Base-by-base conservation (phyloP, 2,329 filamentous ascomycete genomes). In the Penicillium sp. region DNA sequence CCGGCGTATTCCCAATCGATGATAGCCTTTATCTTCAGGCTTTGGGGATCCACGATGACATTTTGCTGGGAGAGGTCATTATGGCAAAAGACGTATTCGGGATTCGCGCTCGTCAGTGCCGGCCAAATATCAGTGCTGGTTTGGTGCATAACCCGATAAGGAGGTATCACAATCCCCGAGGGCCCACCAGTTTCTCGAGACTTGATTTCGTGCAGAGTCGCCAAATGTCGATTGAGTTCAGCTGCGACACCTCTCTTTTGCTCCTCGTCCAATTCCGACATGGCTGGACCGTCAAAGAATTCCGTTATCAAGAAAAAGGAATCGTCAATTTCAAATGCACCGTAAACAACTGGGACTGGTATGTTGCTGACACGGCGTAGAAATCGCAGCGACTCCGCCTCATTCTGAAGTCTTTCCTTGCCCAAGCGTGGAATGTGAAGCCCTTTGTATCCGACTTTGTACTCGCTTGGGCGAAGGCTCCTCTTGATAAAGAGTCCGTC, bases 1-100 rank as follows among this genome's bases (percentile, higher is more conserved):
- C 70, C 73, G 10, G 67, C 67, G 55, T 71, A 73, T 52, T 77
- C 73, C 73, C 72, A 76, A 46, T 75, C 73, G 16, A 76, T 64
- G 34, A 75, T 72, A 8, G 67, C 72, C 1, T 47, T 55, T 10
- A 76, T 70, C 41, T 71, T 68, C 38, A 73, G 53, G 5, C 67
- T 68, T 1, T 65, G 46, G 14, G 66, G 67, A 50, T 67, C 60
- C 39, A 69, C 51, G 38, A 54, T 52, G n/a, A 54, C 51, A 21
- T 54, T 57, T 7, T 42, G 24, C 36, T 54, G 55, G 14, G 51
- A 46, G 22, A 57, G 45, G 47, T 57, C 51, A 38, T 54, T 54
- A 36, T 57, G 55, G 21, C 47, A 60, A 44, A 62, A 55, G n/a
- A 56, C 55, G 42, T 57, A 59, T 43, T 57, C 45, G 13, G 46